A percentile compares a stretch with the other conserved stretches of the same genome.
phyloP scores from a whole-genome alignment of 495 filamentous ascomycete species.

The Lepidopterella palustris region DNA sequence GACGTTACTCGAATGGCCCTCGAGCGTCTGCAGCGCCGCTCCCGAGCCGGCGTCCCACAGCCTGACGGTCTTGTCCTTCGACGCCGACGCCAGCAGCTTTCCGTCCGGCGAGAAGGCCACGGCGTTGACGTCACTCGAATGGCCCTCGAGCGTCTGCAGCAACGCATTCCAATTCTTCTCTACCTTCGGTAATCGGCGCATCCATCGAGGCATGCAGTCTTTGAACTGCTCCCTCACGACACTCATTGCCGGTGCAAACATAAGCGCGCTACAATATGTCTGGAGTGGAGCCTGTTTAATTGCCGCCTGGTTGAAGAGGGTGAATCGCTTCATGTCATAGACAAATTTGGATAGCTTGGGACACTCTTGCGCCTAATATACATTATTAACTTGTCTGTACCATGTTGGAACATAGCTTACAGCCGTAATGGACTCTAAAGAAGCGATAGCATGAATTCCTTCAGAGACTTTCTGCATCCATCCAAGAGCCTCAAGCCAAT shows the following conservation, averaged over 20 bases:
- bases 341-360: no score
- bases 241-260: slow-evolving; percentile 34
- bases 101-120: slow-evolving; percentile 8
- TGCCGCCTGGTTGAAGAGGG: slow-evolving; percentile 19
- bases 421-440: background rate
- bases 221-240: slow-evolving; percentile 23
- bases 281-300: slow-evolving; percentile 30
- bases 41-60: no score
- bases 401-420: no score
- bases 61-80: no score
- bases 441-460: no score
- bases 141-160: background rate
- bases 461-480: no score
- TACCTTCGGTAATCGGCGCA: background rate
- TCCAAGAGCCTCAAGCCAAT: no score
- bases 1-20: no score
- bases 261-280: slow-evolving; percentile 30
- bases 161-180: background rate
- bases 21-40: no score
- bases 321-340: slow-evolving; percentile 36
- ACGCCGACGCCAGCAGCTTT: no score
- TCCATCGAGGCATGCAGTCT: slow-evolving; percentile 3
- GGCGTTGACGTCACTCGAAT: background rate
- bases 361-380: no score
- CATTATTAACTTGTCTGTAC: no score